These are phyloP conservation scores for Syzygium aromaticum DNA, from an alignment of 345 rosid genomes.

Conservation along the genomic window DNA sequence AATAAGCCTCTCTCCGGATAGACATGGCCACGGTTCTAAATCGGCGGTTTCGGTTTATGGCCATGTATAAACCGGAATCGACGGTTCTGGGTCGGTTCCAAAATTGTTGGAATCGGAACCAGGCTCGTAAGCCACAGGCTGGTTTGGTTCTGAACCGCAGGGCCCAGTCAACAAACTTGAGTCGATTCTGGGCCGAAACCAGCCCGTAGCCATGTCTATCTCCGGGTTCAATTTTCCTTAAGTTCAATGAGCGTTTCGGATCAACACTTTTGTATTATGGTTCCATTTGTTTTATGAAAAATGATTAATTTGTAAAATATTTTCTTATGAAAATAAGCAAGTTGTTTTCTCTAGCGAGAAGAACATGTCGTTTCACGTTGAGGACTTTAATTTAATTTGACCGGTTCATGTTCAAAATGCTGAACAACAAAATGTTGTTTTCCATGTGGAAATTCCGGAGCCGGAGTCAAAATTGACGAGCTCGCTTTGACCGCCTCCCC, in stretches of 20 bases:
- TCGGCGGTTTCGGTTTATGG: too few relatives aligned
- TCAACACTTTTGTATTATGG: not conserved
- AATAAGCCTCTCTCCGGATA: not conserved
- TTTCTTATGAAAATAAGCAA: not conserved
- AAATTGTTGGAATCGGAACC: too few relatives aligned
- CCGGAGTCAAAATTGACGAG: not conserved
- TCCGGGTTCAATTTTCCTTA: not conserved
- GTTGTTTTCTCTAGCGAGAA: not conserved
- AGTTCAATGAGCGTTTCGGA: not conserved
- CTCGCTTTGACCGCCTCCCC: not conserved
- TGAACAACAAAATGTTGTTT: not conserved
- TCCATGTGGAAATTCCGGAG: not conserved
- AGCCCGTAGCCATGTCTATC: too few relatives aligned
- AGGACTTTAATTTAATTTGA: not conserved
- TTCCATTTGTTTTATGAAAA: not conserved
- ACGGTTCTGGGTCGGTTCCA: too few relatives aligned
- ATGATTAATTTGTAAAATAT: not conserved
- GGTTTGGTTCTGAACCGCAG: too few relatives aligned
- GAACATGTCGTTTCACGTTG: not conserved
- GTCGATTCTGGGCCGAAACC: too few relatives aligned
- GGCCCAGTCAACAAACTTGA: too few relatives aligned
- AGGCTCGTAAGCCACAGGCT: too few relatives aligned
- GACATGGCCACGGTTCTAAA: too few relatives aligned
- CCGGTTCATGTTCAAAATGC: not conserved
- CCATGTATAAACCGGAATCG: too few relatives aligned